Percentiles rank a stretch among this genome's conserved stretches.
phyloP scores from a whole-genome alignment of 1,139 yeast genomes.

The Kurtzmaniella natalensis region DNA sequence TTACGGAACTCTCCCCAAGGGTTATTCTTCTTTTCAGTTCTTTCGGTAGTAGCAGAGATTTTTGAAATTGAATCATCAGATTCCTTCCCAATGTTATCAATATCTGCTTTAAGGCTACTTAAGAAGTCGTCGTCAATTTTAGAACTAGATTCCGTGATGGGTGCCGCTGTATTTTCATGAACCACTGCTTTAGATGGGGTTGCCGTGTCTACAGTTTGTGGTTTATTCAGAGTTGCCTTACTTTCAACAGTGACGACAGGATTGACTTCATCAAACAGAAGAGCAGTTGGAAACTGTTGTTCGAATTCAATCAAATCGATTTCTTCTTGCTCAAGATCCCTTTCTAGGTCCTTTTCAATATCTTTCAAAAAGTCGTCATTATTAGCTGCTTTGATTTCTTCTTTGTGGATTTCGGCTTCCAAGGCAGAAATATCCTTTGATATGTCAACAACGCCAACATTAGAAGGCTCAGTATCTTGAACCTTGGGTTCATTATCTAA shows the following conservation, averaged over 20 bases:
- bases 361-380: conserved; percentile 1
- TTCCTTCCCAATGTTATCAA: too few species aligned
- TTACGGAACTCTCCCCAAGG: conserved; percentile 1
- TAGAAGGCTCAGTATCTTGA: too few species aligned
- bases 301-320: conserved; percentile 7
- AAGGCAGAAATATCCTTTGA: neutral
- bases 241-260: neutral
- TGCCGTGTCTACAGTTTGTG: neutral
- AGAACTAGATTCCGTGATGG: too few species aligned
- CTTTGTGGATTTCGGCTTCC: neutral
- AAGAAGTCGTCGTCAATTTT: too few species aligned
- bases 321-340: conserved; percentile 3
- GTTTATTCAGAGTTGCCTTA: neutral
- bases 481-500: too few species aligned
- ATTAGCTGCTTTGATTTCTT: neutral
- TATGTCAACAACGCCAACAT: too few species aligned
- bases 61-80: too few species aligned
- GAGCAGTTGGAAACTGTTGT: conserved; percentile 6
- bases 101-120: too few species aligned
- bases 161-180: too few species aligned
- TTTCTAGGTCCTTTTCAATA: neutral
- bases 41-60: too few species aligned
- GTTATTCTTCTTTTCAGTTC: too few species aligned
- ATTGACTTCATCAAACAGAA: neutral
- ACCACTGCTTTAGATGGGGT: too few species aligned